Evolutionary conservation across 352 stramenopile genomes (phyloP).

Genomic region (Phytophthora brassicae): DNA sequence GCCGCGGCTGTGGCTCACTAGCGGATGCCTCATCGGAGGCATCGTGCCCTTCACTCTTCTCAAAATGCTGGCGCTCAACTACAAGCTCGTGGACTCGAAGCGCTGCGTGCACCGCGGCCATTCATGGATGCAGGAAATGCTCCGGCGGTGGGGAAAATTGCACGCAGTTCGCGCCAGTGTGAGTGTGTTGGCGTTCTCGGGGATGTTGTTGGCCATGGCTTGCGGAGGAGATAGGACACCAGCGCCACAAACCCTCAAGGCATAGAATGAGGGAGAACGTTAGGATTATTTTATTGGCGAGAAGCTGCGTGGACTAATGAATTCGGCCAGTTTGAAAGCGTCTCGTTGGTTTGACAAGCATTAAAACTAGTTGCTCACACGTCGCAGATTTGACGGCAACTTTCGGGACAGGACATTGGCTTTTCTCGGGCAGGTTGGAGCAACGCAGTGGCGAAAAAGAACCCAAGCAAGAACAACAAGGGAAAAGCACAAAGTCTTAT

Average conservation of each 20-base stretch:
- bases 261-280: slow-evolving; percentile 5
- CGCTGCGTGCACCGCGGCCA: slow-evolving; percentile 38
- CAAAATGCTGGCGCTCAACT: slow-evolving; percentile 70
- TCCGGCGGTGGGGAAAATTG: slow-evolving; percentile 53
- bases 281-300: slow-evolving; percentile 37
- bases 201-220: slow-evolving; percentile 64
- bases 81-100: slow-evolving; percentile 56
- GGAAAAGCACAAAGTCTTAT: neutral
- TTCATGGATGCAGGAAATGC: slow-evolving; percentile 55
- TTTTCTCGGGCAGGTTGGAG: neutral
- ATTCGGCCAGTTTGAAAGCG: slow-evolving; percentile 1
- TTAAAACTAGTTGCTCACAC: slow-evolving; percentile 17
- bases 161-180: slow-evolving; percentile 54
- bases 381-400: slow-evolving; percentile 22
- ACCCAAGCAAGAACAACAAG: neutral
- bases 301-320: slow-evolving; percentile 12
- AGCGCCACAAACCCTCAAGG: slow-evolving; percentile 1
- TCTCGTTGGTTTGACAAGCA: too few relatives aligned
- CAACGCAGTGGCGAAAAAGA: slow-evolving; percentile 16
- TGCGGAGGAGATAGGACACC: slow-evolving; percentile 36
- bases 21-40: slow-evolving; percentile 52
- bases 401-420: slow-evolving; percentile 8
- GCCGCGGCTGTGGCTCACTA: slow-evolving; percentile 56
- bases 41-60: slow-evolving; percentile 70
- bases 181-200: slow-evolving; percentile 56